phyloP scores from a whole-genome alignment of 169 alveolate species.

The Plasmodium fragile region DNA sequence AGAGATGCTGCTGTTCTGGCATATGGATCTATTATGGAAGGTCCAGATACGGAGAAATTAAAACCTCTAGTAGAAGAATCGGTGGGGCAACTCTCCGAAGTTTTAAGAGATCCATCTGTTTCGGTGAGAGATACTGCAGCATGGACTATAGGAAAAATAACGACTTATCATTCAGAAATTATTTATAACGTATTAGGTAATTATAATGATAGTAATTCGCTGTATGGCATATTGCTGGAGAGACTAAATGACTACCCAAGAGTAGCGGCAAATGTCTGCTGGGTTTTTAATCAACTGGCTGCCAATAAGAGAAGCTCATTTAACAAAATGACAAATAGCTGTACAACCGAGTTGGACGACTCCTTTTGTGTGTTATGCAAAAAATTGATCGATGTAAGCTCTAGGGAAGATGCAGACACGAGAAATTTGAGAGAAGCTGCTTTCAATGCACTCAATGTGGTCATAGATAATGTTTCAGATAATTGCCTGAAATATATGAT shows the following conservation, averaged over 20 bases:
- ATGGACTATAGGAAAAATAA: slow-evolving; percentile 94
- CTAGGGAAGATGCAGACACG: slow-evolving; percentile 83
- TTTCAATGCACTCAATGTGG: slow-evolving; percentile 80
- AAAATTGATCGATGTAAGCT: slow-evolving; percentile 80
- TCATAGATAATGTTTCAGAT: slow-evolving; percentile 81
- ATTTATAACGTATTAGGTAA: slow-evolving; percentile 87
- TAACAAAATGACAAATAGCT: slow-evolving; percentile 51
- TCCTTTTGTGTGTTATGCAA: slow-evolving; percentile 83
- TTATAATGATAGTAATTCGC: slow-evolving; percentile 79
- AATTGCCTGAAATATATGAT: slow-evolving; percentile 79
- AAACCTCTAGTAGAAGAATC: slow-evolving; percentile 90
- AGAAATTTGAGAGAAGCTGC: slow-evolving; percentile 83
- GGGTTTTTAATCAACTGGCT: slow-evolving; percentile 84
- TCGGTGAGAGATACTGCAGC: slow-evolving; percentile 95
- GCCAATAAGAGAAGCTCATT: slow-evolving; percentile 73
- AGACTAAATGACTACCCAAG: slow-evolving; percentile 85
- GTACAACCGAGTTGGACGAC: slow-evolving; percentile 75
- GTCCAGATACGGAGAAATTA: slow-evolving; percentile 92
- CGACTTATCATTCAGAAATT: slow-evolving; percentile 90
- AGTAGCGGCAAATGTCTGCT: slow-evolving; percentile 87
- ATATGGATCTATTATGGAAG: slow-evolving; percentile 93
- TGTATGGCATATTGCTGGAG: slow-evolving; percentile 81
- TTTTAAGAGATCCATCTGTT: slow-evolving; percentile 90
- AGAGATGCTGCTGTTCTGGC: slow-evolving; percentile 95
- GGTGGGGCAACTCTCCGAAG: slow-evolving; percentile 89